Evolutionary conservation across 805 yeast genomes (phyloP), one percentile per base, ranked within the genome.

Genomic region (Suhomyces sp.): DNA sequence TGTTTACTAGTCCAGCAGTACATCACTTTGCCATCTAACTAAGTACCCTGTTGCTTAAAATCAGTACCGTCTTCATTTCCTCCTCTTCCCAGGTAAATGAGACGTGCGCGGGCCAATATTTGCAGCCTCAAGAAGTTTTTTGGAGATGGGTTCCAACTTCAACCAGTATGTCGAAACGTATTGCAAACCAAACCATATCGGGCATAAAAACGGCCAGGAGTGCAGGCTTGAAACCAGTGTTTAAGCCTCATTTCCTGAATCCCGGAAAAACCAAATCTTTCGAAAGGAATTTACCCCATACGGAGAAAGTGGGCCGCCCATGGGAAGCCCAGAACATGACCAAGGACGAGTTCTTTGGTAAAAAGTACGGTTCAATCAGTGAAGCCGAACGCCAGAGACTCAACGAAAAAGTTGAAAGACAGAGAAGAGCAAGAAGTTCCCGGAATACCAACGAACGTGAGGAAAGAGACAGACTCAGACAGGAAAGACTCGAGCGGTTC

Each of bases 331-430:
- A 54, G 56, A 67, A 67, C 47, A 61, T 74, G 41, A 53, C 67
- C 44, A 74, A 74, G 53, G 76, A 75, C 55, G 76, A 68, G 46
- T 75, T 71, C 53, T 75, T 72, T 56, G 55, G 53, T 47, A 58
- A 68, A 45, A 73, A 71, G 59, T 75, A 74, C 53, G 69, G 67
- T 9, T 56, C 61, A 48, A 67, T 68, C 37, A 53, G 60, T 15
- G 60, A 61, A 6, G 65, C 63, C 46, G 62, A 65, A 22, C 58
- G 72, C 33, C 51, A 61, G 33, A 54, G 47, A 35, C 60, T 72
- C 17, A 58, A 66, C 48, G 65, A 64, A 22, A 67, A 69, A 56
- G 73, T 69, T 8, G 68, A 60, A 19, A 60, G 74, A 43, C 73
- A 70, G 51, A 56, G 64, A 49, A 51, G 63, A 24, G 60, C 61